Evolutionary conservation across 495 filamentous ascomycete genomes (phyloP), one percentile per base, ranked within the genome.

Genomic region (Podospora fimiseda): DNA sequence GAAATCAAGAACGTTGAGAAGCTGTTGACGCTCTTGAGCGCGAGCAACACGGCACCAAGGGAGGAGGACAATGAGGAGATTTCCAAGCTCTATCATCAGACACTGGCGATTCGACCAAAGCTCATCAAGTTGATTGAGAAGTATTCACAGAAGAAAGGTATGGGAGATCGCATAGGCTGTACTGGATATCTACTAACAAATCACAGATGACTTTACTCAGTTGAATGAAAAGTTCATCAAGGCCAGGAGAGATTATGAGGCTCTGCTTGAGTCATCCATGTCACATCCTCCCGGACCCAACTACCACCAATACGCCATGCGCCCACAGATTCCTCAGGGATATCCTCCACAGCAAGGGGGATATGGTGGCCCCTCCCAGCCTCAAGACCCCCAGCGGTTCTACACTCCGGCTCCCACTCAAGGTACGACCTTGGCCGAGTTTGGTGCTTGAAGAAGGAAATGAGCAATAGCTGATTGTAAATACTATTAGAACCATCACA

Each of bases 201-300:
- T 5, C n/a, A 18, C 54, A 96, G 90, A 98, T 70, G 93, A 98
- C 63, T 96, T 98, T 64, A 95, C 92, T 2, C 90, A 95, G 62
- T 79, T 98, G 39, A 98, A 98, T 65, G 93, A 98, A 61, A 97
- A 97, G 67, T 98, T 98, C 69, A 97, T 98, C 76, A 98, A 98
- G 70, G 93, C 93, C 9, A 83, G 93, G 52, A 81, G 92, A 59
- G 93, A 97, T 65, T 98, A 97, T 67, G 93, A 98, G 69, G 83
- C 87, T 22, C 77, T 98, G n/a, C 75, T 98, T 33, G 93, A 98
- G 68, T 85, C 88, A 20, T 96, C 92, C 20, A 96, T 98, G 90
- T 83, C 93, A 1, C 89, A 94, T 52, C 82, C 87, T 7, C 73
- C 82, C n/a, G 84, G 88, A 56, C 80, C 83, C 20, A 71, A 68